phyloP scores from a whole-genome alignment of 202 grass and related monocot species.

The Digitaria exilis region DNA sequence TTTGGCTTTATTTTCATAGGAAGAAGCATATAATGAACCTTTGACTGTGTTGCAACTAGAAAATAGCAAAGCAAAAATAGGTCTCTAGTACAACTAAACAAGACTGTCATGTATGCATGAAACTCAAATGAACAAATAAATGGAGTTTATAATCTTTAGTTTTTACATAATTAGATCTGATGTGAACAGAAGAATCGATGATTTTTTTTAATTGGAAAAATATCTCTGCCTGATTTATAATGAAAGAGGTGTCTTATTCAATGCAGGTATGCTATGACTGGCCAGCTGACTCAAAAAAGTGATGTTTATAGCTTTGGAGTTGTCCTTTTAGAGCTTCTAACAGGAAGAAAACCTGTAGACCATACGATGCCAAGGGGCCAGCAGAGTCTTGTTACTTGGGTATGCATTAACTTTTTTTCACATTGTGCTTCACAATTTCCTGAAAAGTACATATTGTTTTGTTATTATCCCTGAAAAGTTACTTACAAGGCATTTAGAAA shows the following conservation, averaged over 20 bases:
- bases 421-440: neutral
- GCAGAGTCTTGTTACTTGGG: constrained; percentile 69
- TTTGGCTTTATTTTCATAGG: constrained; percentile 1
- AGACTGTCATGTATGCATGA: neutral
- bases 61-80: neutral
- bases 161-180: neutral
- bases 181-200: neutral
- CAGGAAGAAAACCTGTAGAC: constrained; percentile 67
- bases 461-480: neutral
- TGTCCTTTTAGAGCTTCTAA: constrained; percentile 63
- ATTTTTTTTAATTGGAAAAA: neutral
- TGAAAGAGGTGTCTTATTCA: constrained; percentile 11
- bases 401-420: constrained; percentile 33
- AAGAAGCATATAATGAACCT: neutral
- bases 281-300: constrained; percentile 55
- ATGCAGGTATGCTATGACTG: constrained; percentile 63
- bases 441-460: neutral
- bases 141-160: neutral
- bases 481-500: neutral
- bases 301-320: constrained; percentile 67
- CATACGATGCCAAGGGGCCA: constrained; percentile 68
- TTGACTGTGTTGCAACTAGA: constrained; percentile 1
- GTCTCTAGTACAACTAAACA: neutral
- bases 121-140: neutral
- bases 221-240: neutral